phyloP scores from a whole-genome alignment of 2,329 filamentous ascomycete genomes.

The Monilinia aucupariae region DNA sequence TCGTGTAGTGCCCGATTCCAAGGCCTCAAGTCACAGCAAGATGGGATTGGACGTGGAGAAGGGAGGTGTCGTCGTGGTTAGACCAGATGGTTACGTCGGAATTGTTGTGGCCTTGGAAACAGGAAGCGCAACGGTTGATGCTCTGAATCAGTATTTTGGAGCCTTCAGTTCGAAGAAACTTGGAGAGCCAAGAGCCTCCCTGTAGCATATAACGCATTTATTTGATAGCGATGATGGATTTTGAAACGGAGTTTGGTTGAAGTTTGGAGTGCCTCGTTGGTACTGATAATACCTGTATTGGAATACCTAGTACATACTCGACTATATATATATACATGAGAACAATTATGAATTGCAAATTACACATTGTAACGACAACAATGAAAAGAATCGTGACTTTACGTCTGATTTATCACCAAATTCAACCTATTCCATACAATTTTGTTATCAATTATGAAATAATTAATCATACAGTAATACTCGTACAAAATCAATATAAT shows the following conservation, averaged over 20 bases:
- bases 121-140: slow-evolving; percentile 73
- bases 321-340: no score
- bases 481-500: no score
- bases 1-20: slow-evolving; percentile 60
- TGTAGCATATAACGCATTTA: slow-evolving; percentile 31
- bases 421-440: no score
- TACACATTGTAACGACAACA: no score
- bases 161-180: slow-evolving; percentile 62
- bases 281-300: background rate
- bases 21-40: slow-evolving; percentile 76
- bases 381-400: no score
- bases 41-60: slow-evolving; percentile 70
- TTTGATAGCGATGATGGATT: background rate
- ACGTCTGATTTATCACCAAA: no score
- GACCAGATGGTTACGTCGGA: slow-evolving; percentile 83
- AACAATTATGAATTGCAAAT: background rate
- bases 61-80: slow-evolving; percentile 75
- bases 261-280: background rate
- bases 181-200: slow-evolving; percentile 38
- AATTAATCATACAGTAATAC: no score
- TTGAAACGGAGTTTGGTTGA: background rate
- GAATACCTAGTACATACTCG: no score
- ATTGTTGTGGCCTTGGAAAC: slow-evolving; percentile 68
- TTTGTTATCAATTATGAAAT: no score
- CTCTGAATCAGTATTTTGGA: slow-evolving; percentile 76